Base-by-base conservation (phyloP, 1,139 yeast genomes). In the Candida glucosophila region DNA sequence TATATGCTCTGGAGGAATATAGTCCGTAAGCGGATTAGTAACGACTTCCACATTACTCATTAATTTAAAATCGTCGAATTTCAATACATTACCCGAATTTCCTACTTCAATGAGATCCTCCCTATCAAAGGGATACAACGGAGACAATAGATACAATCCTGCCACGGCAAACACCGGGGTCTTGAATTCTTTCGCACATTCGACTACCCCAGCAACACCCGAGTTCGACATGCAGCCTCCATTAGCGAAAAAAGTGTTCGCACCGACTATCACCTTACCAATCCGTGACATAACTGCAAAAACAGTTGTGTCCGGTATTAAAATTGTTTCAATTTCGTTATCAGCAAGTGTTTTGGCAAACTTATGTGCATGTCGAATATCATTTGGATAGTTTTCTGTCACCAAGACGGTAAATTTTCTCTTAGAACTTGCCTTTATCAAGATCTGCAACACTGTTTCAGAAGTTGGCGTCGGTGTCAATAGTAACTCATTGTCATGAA, bases 231-330 rank as follows among this genome's bases (percentile, higher is more conserved):
- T 72, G 38, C 95, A 79, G 6, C 98, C 97, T 31, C 99, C 99
- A 47, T 92, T 90, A 29, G 95, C 95, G 49, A 85, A 80, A 6
- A 92, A 96, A 0, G 95, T 76, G 37, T 83, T 73, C 1, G 97
- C 78, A 13, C 97, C 96, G 34, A 92, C 73, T 34, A 90, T 74
- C 15, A 92, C 98, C 51, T 92, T 92, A 25, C 97, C 96, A 3
- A 92, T 98, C 36, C 96, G 66, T 25, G 96, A 81, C 98, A 92
- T 92, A 25, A 92, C 82, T 0, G 98, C 97, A 53, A 80, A 85
- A 0, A 80, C 86, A 15, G 95, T 80, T 4, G 93, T 71, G 47
- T 92, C 99, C 0, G 98, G 97, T 24, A 92, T 82, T 29, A 92
- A 71, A 3, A 86, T 81, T 1, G 96, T 78, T 36, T 86, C 95